Evolutionary conservation across 768 basidiomycete species (phyloP), one percentile per base, ranked within the genome.

Genomic region (Trametes villosa): DNA sequence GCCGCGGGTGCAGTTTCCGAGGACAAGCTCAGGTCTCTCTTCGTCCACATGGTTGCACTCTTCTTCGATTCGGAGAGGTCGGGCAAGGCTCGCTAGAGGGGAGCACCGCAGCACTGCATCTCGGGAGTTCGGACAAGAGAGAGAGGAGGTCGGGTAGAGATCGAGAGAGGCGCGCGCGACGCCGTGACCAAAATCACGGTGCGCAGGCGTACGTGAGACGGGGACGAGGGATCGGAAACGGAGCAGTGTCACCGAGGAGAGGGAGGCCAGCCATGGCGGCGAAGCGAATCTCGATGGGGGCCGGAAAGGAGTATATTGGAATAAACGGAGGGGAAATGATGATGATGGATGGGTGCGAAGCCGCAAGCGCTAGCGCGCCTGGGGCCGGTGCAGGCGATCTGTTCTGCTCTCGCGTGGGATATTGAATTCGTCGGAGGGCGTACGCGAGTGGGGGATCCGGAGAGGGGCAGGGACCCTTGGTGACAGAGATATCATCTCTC

Each of bases 401-500:
- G 57, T 38, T 53, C 40, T 38, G 53, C 44, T 42, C 52, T 68
- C 67, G 67, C 65, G 65, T 62, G 62, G 59, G 58, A 60, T 53
- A 45, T 57, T 60, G 58, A 62, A 63, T 63, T 49, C 57, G 53
- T 58, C 60, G 53, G 59, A 59, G 52, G 12, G 47, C 18, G 22
- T 53, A 38, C 47, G 36, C 46, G 29, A 20, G 60, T 51, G 48
- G 54, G 60, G 59, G 27, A 49, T 33, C 27, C 20, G 24, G 30
- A 31, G n/a, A n/a, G 34, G 38, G 34, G 47, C 26, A 29, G 56
- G 54, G 64, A 67, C 67, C 68, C 70, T 68, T 69, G 60, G 70
- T 67, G 70, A 71, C 70, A 67, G 54, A 57, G 59, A 57, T 57
- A 60, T 60, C 53, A 63, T 67, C 60, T 61, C 31, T 55, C 49